Base-by-base conservation (phyloP, 768 basidiomycete species). In the Galerina marginata region DNA sequence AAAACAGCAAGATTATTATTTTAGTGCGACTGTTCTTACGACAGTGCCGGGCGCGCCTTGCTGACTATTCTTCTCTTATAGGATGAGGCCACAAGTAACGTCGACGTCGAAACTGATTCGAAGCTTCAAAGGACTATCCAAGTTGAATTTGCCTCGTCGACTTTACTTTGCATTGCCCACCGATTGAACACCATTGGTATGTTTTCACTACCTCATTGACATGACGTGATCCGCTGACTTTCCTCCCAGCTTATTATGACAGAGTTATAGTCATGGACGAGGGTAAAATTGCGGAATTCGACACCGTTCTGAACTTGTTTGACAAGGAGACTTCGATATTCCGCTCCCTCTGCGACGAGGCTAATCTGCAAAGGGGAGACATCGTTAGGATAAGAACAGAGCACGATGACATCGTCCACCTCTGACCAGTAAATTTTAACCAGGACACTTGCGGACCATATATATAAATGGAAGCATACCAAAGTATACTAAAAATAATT, bases 201-300 rank as follows among this genome's bases (percentile, higher is more conserved):
- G 77, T 37, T 57, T 9, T 60, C 11, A 20, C 23, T 33, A 51
- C 23, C 37, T 46, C 12, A 20, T 14, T 52, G 38, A 15, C 14
- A 16, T 53, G 6, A 12, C 43, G 14, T 43, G 20, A 40, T 12
- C 53, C 7, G 53, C 16, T 20, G 7, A 37, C 16, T 16, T 26
- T 15, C 15, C 9, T 52, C 12, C 9, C 54, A 85, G 85, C 81
- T 0, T 83, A 89, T 66, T 90, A 88, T 60, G 88, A 91, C 66
- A 81, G 85, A n/a, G 81, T 92, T 15, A 73, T 93, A 9, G 90
- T 92, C 51, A 89, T 93, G 87, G 86, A 89, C 62, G 74, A 79
- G 25, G 91, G 92, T 4, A 68, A 75, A 47, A 83, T 91, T 3
- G 88, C 85, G 3, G 91, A 92, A 71, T 91, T 84, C 69, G 91